Percentiles rank a stretch among this genome's conserved stretches.
These are phyloP conservation scores for Emericellopsis atlantica DNA, from an alignment of 2,329 filamentous ascomycete genomes.

Conservation along the genomic window DNA sequence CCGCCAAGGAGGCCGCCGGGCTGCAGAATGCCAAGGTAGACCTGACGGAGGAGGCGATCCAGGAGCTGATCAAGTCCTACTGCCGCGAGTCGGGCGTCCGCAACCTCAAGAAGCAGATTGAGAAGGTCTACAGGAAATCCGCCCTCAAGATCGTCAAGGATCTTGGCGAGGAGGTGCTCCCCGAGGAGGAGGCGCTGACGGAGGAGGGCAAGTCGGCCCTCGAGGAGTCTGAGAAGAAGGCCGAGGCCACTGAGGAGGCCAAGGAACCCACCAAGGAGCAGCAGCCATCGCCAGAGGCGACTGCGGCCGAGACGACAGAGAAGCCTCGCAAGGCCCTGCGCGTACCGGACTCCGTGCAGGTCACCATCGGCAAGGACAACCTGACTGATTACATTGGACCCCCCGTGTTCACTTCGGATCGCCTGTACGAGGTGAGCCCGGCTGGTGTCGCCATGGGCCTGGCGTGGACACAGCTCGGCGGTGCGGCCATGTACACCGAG, in stretches of 20 bases:
- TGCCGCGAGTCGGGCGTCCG: conserved; percentile 94
- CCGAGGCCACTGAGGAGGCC: conserved; percentile 41
- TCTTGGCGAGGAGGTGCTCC: conserved; percentile 70
- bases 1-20: conserved; percentile 88
- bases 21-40: conserved; percentile 82
- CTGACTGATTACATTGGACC: conserved; percentile 95
- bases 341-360: conserved; percentile 77
- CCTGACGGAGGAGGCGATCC: conserved; percentile 77
- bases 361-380: conserved; percentile 77
- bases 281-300: conserved; percentile 14
- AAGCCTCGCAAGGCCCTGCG: conserved; percentile 63
- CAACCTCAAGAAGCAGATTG: conserved; percentile 98
- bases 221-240: conserved; percentile 57
- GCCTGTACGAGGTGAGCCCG: conserved; percentile 86
- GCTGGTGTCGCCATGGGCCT: conserved; percentile 95
- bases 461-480: conserved; percentile 95
- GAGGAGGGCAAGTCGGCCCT: conserved; percentile 73
- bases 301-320: conserved; percentile 37
- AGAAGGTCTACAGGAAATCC: conserved; percentile 96
- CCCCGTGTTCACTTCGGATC: conserved; percentile 88
- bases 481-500: conserved; percentile 92
- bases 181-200: conserved; percentile 72
- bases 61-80: conserved; percentile 97
- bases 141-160: conserved; percentile 96
- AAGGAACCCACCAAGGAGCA: conserved; percentile 12